A percentile compares a stretch with the other conserved stretches of the same genome.
These are phyloP conservation scores for Melastoma candidum DNA, from an alignment of 441 rosid genomes.

Conservation along the genomic window DNA sequence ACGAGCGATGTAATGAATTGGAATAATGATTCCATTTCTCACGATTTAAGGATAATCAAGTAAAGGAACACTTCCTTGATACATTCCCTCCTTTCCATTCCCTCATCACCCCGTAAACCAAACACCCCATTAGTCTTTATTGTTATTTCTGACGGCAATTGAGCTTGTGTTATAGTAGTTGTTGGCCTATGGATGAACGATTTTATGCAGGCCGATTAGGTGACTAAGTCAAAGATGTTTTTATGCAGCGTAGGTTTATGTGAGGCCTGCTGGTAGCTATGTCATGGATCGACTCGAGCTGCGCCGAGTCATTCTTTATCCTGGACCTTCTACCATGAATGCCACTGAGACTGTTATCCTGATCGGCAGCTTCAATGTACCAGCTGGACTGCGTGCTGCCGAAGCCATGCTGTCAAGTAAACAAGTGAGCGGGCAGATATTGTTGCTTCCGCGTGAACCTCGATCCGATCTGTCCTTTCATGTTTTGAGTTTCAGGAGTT, in stretches of 20 bases:
- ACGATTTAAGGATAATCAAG: no score
- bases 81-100: no score
- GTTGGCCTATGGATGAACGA: no score
- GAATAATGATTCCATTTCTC: no score
- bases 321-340: constrained; percentile 20
- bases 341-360: constrained; percentile 49
- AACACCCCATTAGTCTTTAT: no score
- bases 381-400: constrained; percentile 72
- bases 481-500: background rate
- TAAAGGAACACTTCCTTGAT: no score
- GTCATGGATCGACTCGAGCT: constrained; percentile 90
- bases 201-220: no score
- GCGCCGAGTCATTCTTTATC: constrained; percentile 55
- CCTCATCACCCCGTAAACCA: no score
- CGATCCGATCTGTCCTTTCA: constrained; percentile 6
- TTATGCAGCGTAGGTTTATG: constrained; percentile 41
- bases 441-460: background rate
- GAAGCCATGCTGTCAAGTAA: constrained; percentile 73
- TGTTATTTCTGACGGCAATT: no score
- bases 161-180: no score
- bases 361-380: constrained; percentile 58
- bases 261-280: constrained; percentile 88
- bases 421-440: constrained; percentile 29
- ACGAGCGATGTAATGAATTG: no score
- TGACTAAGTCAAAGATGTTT: no score